Base-by-base conservation (phyloP, 164 flowering plant species). In the Aristolochia fimbriata region DNA sequence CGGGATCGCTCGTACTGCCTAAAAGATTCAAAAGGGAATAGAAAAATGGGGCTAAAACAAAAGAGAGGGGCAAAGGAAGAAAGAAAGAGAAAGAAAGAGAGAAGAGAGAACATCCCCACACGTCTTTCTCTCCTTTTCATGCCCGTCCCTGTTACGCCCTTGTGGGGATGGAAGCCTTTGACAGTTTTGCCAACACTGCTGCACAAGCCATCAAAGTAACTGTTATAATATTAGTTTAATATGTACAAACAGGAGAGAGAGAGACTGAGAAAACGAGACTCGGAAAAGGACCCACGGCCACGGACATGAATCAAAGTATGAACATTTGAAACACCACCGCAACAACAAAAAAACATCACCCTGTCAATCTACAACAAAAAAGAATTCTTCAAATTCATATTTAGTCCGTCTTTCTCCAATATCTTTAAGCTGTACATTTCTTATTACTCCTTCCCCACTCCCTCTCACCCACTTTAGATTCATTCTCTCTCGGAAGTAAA, bases 101-200 rank as follows among this genome's bases (percentile, higher is more conserved):
- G n/a, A n/a, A n/a, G 12, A 22, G 27, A 23, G 30, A 53, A 20
- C 19, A 53, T 19, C 58, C 58, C 17, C 27, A 22, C 27, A 22
- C n/a, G 59, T 57, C 56, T 55, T 62, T 62, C 65, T 55, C 65
- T 54, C 37, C 65, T 62, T 62, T 62, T 62, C 59, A 62, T 54
- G 65, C 59, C 14, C 21, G 19, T 43, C 19, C 41, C 24, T 19
- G 45, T 23, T 45, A 14, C 48, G 21, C 48, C 23, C 64, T 43
- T 37, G 19, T 19, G 19, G 19, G 20, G 20, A 49, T 49, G 19
- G 52, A 11, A 10, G 17, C 16, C 11, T 19, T 55, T 31, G 43
- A 8, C 27, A 55, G 58, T 17, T 31, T 27, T 27, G 30, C 41
- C 23, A 17, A 24, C 16, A 3, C 58, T 19, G n/a, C 11, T 27